Percentiles rank a stretch among this genome's conserved stretches.
These are phyloP conservation scores for Tagetes erecta DNA, from an alignment of 129 eudicot species.

Conservation along the genomic window DNA sequence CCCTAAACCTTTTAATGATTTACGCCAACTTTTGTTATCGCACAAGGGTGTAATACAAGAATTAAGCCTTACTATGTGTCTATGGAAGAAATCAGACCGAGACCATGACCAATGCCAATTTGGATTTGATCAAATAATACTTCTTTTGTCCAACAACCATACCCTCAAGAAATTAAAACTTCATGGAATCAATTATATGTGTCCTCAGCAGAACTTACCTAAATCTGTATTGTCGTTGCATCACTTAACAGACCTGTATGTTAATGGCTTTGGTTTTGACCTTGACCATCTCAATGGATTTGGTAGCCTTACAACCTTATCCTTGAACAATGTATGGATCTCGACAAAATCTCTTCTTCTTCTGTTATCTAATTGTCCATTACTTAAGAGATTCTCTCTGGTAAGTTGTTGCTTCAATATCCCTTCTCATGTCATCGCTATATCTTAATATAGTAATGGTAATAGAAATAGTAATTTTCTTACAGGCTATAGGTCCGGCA, in stretches of 20 bases:
- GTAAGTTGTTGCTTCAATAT: neutral
- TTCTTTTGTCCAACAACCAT: neutral
- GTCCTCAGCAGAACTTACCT: neutral
- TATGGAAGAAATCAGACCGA: neutral
- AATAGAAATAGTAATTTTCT: too few species aligned
- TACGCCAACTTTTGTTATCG: neutral
- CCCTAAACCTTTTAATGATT: neutral
- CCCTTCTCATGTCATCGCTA: neutral
- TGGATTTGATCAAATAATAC: neutral
- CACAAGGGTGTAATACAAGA: slow-evolving; percentile 10
- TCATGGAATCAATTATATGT: neutral
- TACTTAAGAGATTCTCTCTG: neutral
- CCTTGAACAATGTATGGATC: neutral
- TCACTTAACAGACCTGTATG: neutral
- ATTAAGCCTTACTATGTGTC: neutral
- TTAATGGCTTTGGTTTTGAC: too few species aligned
- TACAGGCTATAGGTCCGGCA: too few species aligned
- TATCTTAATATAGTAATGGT: neutral
- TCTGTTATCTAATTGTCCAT: neutral
- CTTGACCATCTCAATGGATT: neutral
- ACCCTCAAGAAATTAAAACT: neutral
- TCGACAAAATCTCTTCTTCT: neutral
- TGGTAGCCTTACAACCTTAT: neutral
- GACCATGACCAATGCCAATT: too few species aligned
- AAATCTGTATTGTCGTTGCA: neutral